Base-by-base conservation (phyloP, 2,329 filamentous ascomycete species). In the Endocalyx cinctus region DNA sequence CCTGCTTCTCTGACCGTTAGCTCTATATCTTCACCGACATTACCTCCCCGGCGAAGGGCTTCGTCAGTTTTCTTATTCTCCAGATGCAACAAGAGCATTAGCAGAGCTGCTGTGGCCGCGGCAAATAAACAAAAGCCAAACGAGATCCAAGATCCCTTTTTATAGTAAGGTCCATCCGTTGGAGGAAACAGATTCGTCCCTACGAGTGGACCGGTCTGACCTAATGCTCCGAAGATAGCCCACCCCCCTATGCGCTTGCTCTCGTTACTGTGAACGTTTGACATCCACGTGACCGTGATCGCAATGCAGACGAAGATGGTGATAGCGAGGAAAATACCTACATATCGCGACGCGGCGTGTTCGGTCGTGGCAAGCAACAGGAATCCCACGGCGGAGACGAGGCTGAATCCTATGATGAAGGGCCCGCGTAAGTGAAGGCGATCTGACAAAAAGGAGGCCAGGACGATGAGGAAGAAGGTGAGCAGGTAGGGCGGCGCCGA, bases 401-500 rank as follows among this genome's bases (percentile, higher is more conserved):
- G 35, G 4, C 55, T 55, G 25, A 58, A 54, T 14, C 56, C 41
- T 14, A 49, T 54, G 34, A 58, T 52, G 36, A 65, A 64, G 1
- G 60, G 62, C 1, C 64, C 62, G 14, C 63, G 55, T 39, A 62
- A 40, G 26, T 54, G 48, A 17, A 57, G 35, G 16, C 46, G 51
- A 38, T 66, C 63, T 5, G 61, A 63, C 5, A 62, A 38, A 34
- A 52, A 59, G 35, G 51, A 55, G 29, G 54, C 35, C 7, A 44
- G 25, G 33, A 66, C 52, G 41, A 64, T 63, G 19, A 55, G 40
- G 35, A 64, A 49, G 43, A 63, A 65, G 33, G 54, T 61, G 18
- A 65, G 44, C 13, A 63, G 44, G 41, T 66, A 65, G 1, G 63
- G 63, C 6, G 60, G 62, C 6, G 60, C 60, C 4, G 51, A 56